Evolutionary conservation across 1,284 basidiomycete species (phyloP), one percentile per base, ranked within the genome.

Genomic region (Waitea zeae): DNA sequence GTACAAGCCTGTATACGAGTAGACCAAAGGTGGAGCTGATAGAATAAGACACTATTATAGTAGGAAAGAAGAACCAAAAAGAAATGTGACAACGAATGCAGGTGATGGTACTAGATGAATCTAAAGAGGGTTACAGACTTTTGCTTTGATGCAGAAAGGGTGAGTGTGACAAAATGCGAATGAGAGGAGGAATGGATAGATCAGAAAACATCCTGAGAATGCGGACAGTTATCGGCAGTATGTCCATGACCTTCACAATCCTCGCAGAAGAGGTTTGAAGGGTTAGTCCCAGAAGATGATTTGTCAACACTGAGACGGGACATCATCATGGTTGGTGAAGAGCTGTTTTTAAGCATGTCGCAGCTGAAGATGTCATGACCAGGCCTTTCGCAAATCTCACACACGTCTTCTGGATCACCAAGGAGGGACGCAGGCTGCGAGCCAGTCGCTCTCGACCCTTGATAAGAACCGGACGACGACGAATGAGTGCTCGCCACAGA

Each of bases 321-420:
- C 22, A 26, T 26, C 22, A 26, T 26, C 7, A 26, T 7, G 7
- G 22, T 26, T n/a, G 22, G 22, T n/a, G 22, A 26, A 7, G 22
- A 26, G 22, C 22, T 26, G 7, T 26, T n/a, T 7, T n/a, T 7
- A n/a, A 71, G 55, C 30, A 82, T 59, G 42, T 73, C 70, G 47
- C 82, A 87, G 28, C 65, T 74, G 52, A 83, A 82, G 38, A 84
- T 80, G 46, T 87, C 82, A 48, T 88, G 84, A 3, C 79, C 82
- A 0, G 70, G 70, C 42, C 67, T 62, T 51, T 86, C 81, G 53
- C 84, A 89, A 28, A 88, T 80, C 51, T 88, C 84, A 53, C 84
- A 88, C 5, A 77, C 63, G 17, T 62, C 58, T 11, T 9, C 14
- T 9, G 5, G 7, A 14, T 12, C 14, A 7, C 15, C 29, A 7